These are phyloP conservation scores for Aspergillus udagawae DNA, from an alignment of 2,329 filamentous ascomycete species.

Conservation along the genomic window DNA sequence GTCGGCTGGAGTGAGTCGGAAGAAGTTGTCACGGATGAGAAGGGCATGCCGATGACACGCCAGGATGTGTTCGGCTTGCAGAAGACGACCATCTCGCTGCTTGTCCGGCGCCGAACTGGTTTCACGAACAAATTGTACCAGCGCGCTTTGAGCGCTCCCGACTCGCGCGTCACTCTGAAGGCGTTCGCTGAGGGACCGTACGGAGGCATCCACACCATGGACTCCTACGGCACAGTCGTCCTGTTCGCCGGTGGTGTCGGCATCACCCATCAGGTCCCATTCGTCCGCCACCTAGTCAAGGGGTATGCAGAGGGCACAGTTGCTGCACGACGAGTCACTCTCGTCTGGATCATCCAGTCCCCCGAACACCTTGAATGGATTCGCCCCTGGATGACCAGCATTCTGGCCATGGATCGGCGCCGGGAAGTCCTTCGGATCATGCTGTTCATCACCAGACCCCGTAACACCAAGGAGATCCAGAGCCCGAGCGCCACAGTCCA, in stretches of 20 bases:
- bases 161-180: slow-evolving; percentile 56
- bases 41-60: slow-evolving; percentile 42
- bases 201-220: slow-evolving; percentile 73
- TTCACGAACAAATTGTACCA: slow-evolving; percentile 80
- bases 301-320: slow-evolving; percentile 67
- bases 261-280: slow-evolving; percentile 92
- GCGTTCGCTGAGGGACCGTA: slow-evolving; percentile 90
- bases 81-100: slow-evolving; percentile 66
- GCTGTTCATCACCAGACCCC: slow-evolving; percentile 85
- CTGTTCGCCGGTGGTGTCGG: slow-evolving; percentile 90
- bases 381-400: slow-evolving; percentile 73
- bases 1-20: slow-evolving; percentile 68
- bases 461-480: slow-evolving; percentile 75
- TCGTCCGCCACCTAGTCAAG: slow-evolving; percentile 71
- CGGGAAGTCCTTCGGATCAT: slow-evolving; percentile 80
- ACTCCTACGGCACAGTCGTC: slow-evolving; percentile 87
- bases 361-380: slow-evolving; percentile 91
- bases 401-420: slow-evolving; percentile 74
- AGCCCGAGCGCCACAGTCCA: slow-evolving; percentile 76
- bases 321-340: slow-evolving; percentile 73
- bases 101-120: slow-evolving; percentile 83
- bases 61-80: slow-evolving; percentile 50
- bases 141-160: slow-evolving; percentile 55
- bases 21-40: slow-evolving; percentile 42
- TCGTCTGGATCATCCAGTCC: slow-evolving; percentile 91